Conservation (phyloP, 2,329 filamentous ascomycete genomes). For the Chaetomiaceae sp. region DNA sequence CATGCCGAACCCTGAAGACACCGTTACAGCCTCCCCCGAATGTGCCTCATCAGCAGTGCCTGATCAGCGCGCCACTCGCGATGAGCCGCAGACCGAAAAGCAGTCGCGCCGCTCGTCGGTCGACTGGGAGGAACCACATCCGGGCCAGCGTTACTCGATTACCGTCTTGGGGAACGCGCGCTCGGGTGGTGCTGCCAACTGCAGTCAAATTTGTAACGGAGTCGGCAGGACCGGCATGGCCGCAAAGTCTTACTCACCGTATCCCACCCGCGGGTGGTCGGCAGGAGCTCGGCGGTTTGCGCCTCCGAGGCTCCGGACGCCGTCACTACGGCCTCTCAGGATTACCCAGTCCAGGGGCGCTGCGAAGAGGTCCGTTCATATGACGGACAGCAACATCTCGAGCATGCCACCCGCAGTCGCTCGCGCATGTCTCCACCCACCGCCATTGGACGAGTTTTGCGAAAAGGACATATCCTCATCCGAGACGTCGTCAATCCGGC, state of each 20-base stretch:
- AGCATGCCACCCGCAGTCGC: conserved; percentile 12
- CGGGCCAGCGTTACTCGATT: conserved; percentile 39
- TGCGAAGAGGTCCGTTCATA: conserved; percentile 23
- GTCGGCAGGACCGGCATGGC: conserved; percentile 43
- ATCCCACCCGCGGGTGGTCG: conserved; percentile 15
- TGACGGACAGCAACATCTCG: conserved; percentile 19
- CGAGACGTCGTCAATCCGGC: too few relatives aligned
- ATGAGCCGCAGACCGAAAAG: conserved; percentile 19
- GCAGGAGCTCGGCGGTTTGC: conserved; percentile 20
- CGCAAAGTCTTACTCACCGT: conserved; percentile 41
- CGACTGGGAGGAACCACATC: conserved; percentile 45
- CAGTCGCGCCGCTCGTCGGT: conserved; percentile 23
- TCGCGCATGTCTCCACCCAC: background rate
- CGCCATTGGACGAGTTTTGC: too few relatives aligned
- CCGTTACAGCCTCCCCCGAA: conserved; percentile 28
- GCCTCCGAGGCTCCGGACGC: conserved; percentile 17
- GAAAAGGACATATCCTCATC: too few relatives aligned
- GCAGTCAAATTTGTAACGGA: conserved; percentile 26
- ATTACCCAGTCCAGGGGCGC: conserved; percentile 27
- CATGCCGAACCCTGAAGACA: conserved; percentile 46
- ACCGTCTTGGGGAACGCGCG: conserved; percentile 28
- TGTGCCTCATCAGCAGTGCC: conserved; percentile 19
- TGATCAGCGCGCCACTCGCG: conserved; percentile 9
- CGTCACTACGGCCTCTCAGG: conserved; percentile 23
- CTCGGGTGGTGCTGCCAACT: conserved; percentile 22